phyloP scores from a whole-genome alignment of 306 rosid genomes.

The Dryas octopetala region DNA sequence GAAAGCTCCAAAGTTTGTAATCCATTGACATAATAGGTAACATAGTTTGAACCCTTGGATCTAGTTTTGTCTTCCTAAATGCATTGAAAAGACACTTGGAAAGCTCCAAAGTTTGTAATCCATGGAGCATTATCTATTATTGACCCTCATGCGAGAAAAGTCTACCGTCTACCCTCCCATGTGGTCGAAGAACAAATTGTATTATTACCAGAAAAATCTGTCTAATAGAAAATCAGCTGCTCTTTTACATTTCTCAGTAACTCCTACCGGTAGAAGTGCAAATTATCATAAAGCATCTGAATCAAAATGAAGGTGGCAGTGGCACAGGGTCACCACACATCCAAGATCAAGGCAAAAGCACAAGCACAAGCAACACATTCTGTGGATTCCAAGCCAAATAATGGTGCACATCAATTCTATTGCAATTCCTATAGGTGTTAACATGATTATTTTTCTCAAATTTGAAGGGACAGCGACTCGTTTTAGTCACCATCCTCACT shows the following conservation, averaged over 20 bases:
- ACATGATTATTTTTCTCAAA: not conserved
- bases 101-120: constrained; percentile 8
- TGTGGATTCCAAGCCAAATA: constrained; percentile 1
- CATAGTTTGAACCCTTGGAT: constrained; percentile 2
- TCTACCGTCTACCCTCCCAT: not conserved
- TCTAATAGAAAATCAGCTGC: not conserved
- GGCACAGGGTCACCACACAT: too few relatives aligned
- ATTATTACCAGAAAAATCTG: not conserved
- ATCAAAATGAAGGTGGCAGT: too few relatives aligned
- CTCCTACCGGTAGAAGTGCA: too few relatives aligned
- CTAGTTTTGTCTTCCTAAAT: not conserved
- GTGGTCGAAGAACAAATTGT: not conserved
- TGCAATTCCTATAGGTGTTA: not conserved
- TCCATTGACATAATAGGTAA: too few relatives aligned
- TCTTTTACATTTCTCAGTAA: too few relatives aligned
- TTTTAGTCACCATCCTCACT: constrained; percentile 13
- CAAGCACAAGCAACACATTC: not conserved
- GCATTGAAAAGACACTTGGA: not conserved
- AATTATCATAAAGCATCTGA: too few relatives aligned
- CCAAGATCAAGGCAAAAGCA: not conserved
- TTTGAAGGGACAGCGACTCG: not conserved
- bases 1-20: not conserved
- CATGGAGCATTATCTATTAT: not conserved
- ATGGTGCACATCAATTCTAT: constrained; percentile 3
- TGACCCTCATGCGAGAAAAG: not conserved